Evolutionary conservation across 2,329 filamentous ascomycete species (phyloP).

Genomic region (Claviceps capensis): DNA sequence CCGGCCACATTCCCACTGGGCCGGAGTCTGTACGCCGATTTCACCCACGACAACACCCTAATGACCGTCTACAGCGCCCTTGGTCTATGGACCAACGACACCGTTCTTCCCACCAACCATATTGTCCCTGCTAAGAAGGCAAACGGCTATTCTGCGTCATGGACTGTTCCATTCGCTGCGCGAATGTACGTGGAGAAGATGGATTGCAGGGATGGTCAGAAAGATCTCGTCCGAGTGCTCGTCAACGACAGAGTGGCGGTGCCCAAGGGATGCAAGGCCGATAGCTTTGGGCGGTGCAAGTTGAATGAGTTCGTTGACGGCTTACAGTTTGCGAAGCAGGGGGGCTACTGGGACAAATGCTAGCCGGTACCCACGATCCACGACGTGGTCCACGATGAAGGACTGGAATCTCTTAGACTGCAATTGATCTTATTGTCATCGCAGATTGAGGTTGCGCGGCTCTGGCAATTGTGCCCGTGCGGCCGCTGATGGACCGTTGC

Average conservation of each 20-base stretch:
- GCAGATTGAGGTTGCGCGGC: no score
- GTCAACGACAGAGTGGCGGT: slow-evolving; percentile 74
- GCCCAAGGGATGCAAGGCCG: slow-evolving; percentile 55
- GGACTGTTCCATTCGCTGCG: slow-evolving; percentile 70
- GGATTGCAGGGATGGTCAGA: slow-evolving; percentile 39
- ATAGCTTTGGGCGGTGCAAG: slow-evolving; percentile 56
- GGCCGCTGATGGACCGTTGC: no score
- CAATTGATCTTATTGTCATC: no score
- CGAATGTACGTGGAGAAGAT: slow-evolving; percentile 84
- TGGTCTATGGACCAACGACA: slow-evolving; percentile 59
- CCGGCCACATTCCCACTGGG: slow-evolving; percentile 60
- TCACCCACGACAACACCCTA: slow-evolving; percentile 87
- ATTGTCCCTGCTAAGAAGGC: slow-evolving; percentile 37
- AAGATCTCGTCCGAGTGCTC: slow-evolving; percentile 65
- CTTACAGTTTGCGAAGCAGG: slow-evolving; percentile 56
- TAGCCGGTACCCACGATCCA: background rate
- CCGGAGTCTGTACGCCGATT: slow-evolving; percentile 65
- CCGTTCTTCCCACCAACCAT: slow-evolving; percentile 35
- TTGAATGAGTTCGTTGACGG: slow-evolving; percentile 59
- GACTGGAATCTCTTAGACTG: no score
- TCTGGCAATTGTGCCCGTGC: no score
- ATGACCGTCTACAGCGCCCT: slow-evolving; percentile 61
- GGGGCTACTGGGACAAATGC: slow-evolving; percentile 63
- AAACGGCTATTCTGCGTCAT: slow-evolving; percentile 60
- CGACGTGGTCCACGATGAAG: no score